phyloP scores from a whole-genome alignment of 352 stramenopile genomes.

The Pythium diclinum region DNA sequence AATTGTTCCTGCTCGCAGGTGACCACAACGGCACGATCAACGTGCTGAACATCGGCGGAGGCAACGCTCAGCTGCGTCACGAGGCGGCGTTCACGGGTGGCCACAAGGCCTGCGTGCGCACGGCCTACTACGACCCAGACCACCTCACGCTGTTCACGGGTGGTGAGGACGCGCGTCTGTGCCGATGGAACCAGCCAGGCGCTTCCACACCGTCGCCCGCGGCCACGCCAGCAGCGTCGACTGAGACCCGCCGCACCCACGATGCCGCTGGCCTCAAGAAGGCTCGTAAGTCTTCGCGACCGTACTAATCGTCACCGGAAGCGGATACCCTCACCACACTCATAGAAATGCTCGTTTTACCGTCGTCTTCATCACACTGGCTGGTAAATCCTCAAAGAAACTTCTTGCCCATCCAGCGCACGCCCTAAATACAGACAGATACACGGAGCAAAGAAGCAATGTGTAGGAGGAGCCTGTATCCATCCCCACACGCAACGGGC shows the following conservation, averaged over 20 bases:
- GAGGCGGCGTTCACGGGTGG: constrained; percentile 48
- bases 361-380: neutral
- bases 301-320: constrained; percentile 42
- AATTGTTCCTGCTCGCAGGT: constrained; percentile 75
- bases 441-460: neutral
- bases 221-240: neutral
- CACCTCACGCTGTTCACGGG: constrained; percentile 65
- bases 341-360: constrained; percentile 1
- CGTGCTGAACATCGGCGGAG: constrained; percentile 58
- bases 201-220: constrained; percentile 3
- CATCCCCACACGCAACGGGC: neutral
- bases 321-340: neutral
- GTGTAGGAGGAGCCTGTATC: neutral
- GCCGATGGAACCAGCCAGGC: constrained; percentile 53
- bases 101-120: constrained; percentile 85
- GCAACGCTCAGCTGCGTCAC: constrained; percentile 54
- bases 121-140: constrained; percentile 65
- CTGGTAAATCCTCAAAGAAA: neutral
- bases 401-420: neutral
- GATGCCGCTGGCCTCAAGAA: constrained; percentile 62
- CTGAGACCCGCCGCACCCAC: constrained; percentile 28
- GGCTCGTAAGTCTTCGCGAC: constrained; percentile 65
- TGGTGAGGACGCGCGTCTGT: constrained; percentile 85
- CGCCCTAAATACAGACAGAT: neutral
- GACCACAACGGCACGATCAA: constrained; percentile 80